Evolutionary conservation across 768 basidiomycete species (phyloP), one percentile per base, ranked within the genome.

Genomic region (Sarcomyxa edulis): DNA sequence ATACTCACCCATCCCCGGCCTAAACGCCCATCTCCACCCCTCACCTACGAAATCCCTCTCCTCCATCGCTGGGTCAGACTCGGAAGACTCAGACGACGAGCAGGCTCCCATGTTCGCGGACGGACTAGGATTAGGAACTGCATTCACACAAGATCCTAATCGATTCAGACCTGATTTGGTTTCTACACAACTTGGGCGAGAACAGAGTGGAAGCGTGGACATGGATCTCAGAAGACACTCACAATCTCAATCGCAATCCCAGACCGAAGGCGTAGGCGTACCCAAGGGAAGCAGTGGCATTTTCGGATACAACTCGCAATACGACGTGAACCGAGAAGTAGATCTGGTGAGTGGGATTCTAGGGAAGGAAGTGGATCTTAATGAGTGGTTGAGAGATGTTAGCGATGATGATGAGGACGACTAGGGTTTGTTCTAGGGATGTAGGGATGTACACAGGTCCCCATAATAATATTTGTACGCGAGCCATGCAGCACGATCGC

Each of bases 361-460:
- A 43, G 73, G 75, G 51, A 65, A 65, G 45, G 81, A 80, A 40
- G 66, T 79, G 3, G 76, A 78, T 44, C 76, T 69, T 45, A 66
- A 62, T 24, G 69, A 63, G 6, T 79, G 75, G 76, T 46, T 74
- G 49, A 64, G 54, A 27, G 69, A 72, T 46, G 46, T 61, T 21
- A 62, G 59, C 31, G 52, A 54, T 28, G 54, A 58, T 8, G 64
- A 60, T 21, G 49, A 53, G 14, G 29, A 4, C 12, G 37, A 21
- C 9, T 21, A 26, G 14, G 22, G 20, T n/a, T n/a, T n/a, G n/a
- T n/a, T n/a, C n/a, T n/a, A n/a, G n/a, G n/a, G n/a, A n/a, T n/a
- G n/a, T n/a, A n/a, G n/a, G n/a, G n/a, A n/a, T n/a, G n/a, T n/a
- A n/a, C n/a, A n/a, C n/a, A n/a, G n/a, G n/a, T n/a, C n/a, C n/a